Evolutionary conservation across 225 moss, liverwort and hornwort genomes (phyloP), one percentile per base, ranked within the genome.

Genomic region (Climacium dendroides): DNA sequence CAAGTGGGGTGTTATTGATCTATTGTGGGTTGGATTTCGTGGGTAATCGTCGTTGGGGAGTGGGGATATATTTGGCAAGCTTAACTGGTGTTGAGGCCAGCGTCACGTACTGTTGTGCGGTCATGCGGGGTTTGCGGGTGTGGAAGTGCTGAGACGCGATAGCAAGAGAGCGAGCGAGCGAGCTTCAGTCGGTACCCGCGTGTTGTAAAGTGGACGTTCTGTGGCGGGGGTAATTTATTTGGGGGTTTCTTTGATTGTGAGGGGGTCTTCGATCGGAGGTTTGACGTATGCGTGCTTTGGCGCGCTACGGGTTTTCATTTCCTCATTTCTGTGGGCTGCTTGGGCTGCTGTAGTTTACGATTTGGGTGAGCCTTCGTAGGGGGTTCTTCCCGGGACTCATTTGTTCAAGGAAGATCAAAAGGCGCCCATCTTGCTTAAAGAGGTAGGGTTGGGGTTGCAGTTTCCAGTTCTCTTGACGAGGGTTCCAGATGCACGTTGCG

Each of bases 261-360:
- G 23, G 43, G 3, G 61, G 19, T 60, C 85, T 84, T 80, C 34
- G 74, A 57, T 87, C 19, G 50, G 66, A 34, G 37, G 41, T 35
- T 61, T 37, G 52, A 15, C 10, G 50, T 16, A 26, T 85, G 47
- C 43, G 30, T 58, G 79, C 47, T 20, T 43, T 35, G 25, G 70
- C 32, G 14, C 32, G 10, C 28, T 15, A 17, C 80, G 67, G 28
- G 62, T 62, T 74, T 76, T 19, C 47, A 11, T 43, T 45, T 57
- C 25, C 78, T 41, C 13, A 58, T 74, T n/a, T 34, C 60, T 63
- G 74, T 41, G 50, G 82, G 30, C 29, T 75, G 11, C 28, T 73
- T 74, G 63, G 77, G 86, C 52, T 88, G 88, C 92, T 92, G 88
- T 90, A 92, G 90, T 86, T 92, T 81, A 84, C 37, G 37, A 75